A percentile compares a stretch with the other conserved stretches of the same genome.
These are phyloP conservation scores for Penicillium maclennaniae DNA, from an alignment of 495 filamentous ascomycete genomes.

Conservation along the genomic window DNA sequence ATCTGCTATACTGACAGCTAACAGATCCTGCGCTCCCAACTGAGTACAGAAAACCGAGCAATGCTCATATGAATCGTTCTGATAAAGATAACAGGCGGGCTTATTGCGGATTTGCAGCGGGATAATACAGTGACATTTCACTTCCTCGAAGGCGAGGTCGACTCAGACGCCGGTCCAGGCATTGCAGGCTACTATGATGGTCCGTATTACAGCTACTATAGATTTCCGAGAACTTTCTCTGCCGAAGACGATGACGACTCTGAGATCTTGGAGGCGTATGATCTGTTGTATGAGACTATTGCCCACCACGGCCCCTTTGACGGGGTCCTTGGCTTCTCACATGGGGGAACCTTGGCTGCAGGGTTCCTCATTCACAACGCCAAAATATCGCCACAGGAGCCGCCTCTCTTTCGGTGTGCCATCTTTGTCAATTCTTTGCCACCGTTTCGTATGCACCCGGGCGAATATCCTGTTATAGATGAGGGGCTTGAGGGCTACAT, in stretches of 20 bases:
- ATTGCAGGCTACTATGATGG: conserved; percentile 32
- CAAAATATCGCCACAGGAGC: conserved; percentile 18
- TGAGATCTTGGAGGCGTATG: conserved; percentile 27
- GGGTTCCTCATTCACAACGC: conserved; percentile 33
- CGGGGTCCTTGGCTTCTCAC: conserved; percentile 37
- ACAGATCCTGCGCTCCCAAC: conserved; percentile 28
- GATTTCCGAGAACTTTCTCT: conserved; percentile 27
- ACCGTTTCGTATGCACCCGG: conserved; percentile 30
- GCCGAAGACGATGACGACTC: conserved; percentile 21
- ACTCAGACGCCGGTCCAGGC: conserved; percentile 29
- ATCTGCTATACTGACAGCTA: neutral
- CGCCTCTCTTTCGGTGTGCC: conserved; percentile 30
- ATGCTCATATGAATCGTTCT: neutral
- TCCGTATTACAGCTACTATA: conserved; percentile 37
- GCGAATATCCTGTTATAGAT: conserved; percentile 19
- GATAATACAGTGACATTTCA: conserved; percentile 34
- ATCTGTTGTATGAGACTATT: conserved; percentile 29
- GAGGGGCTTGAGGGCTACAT: conserved; percentile 22
- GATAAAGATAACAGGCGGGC: conserved; percentile 15
- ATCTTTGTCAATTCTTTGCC: conserved; percentile 35
- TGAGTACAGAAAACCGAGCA: conserved; percentile 16
- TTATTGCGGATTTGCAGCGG: conserved; percentile 26
- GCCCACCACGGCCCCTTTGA: conserved; percentile 37
- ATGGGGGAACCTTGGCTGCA: conserved; percentile 33
- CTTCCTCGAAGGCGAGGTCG: conserved; percentile 33